Conservation (phyloP, 306 rosid species). For the Delonix regia region DNA sequence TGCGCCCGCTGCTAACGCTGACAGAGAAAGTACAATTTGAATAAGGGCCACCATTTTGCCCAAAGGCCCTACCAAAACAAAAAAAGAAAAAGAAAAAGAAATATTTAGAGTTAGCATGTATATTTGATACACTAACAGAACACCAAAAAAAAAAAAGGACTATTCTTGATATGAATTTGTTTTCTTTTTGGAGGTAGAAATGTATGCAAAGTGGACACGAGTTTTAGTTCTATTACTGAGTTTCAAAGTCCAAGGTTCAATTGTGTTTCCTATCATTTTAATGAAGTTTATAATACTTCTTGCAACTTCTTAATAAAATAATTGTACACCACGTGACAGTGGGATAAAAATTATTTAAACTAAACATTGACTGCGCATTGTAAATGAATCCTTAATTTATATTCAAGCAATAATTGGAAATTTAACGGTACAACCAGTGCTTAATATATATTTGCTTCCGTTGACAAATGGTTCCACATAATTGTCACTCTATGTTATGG, state of each 20-base stretch:
- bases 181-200: not conserved
- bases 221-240: too few relatives aligned
- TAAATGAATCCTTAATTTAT: not conserved
- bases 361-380: not conserved
- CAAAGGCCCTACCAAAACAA: not conserved
- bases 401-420: not conserved
- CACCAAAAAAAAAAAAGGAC: too few relatives aligned
- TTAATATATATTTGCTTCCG: not conserved
- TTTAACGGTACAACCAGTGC: not conserved
- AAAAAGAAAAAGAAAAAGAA: not conserved
- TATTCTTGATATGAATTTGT: too few relatives aligned
- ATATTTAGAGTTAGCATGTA: not conserved
- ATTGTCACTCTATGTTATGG: too few relatives aligned
- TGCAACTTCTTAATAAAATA: not conserved
- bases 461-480: not conserved
- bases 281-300: too few relatives aligned
- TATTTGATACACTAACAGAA: not conserved
- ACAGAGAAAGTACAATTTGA: not conserved
- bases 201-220: not conserved
- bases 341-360: not conserved
- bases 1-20: not conserved
- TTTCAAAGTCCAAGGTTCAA: too few relatives aligned
- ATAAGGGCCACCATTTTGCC: not conserved
- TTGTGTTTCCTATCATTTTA: too few relatives aligned
- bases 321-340: not conserved